Base-by-base conservation (phyloP, 139 green algal genomes). In the Parachlorella kessleri region DNA sequence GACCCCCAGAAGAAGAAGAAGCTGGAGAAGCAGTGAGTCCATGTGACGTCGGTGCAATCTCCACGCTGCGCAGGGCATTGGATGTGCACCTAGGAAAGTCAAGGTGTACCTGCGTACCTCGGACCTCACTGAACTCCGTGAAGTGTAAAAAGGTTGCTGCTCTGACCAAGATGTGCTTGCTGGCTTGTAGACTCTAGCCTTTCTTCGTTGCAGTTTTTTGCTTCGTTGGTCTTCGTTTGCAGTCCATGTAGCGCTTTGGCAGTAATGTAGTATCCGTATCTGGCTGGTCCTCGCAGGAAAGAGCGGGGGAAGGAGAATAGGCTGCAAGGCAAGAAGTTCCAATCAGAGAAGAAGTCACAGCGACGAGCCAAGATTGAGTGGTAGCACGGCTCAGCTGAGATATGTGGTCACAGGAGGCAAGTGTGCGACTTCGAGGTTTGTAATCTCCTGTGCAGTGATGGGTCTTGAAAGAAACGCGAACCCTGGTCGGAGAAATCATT, bases 1-100 rank as follows among this genome's bases (percentile, higher is more conserved):
- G 92, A 98, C 78, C 88, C 90, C 0, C 92, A 91, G 63, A 97
- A 98, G 79, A 84, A 88, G 72, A 92, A 91, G 87, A 89, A 87
- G 84, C 86, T 94, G n/a, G 82, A 84, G 23, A 93, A 93, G 66
- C 90, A 92, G 85, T 92, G 55, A 76, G 81, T 81, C 5, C 32
- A 21, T 30, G 55, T 74, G 63, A 26, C 21, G 26, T 33, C 71
- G 23, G 21, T 73, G n/a, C 2, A 2, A 2, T 41, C 30, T 73
- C 64, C 18, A 32, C 30, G 65, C 64, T 54, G 6, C n/a, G 54
- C 4, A 35, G 3, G 32, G 9, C 6, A 21, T 67, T 75, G 70
- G n/a, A 36, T 38, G 35, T 18, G 23, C 26, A 33, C 32, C n/a
- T 53, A 30, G 35, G 8, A 48, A 33, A 30, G 24, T 8, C 48